Conservation (phyloP, 306 rosid species). For the Carpinus fangiana region DNA sequence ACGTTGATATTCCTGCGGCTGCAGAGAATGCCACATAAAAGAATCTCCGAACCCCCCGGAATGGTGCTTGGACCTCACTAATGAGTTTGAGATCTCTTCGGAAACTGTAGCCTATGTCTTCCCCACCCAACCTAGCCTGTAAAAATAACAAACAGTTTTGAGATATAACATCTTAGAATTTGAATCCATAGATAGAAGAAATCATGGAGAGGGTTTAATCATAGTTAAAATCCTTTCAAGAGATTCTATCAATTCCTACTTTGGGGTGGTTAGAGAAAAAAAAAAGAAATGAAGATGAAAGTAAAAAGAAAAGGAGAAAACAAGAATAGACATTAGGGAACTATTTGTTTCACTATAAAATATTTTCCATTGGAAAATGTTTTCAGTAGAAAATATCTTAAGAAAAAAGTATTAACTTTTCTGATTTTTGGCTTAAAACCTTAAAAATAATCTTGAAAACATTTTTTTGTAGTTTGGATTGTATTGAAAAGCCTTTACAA, state of each 20-base stretch:
- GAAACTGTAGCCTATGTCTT: constrained; percentile 88
- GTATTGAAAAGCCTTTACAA: no score
- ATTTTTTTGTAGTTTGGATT: no score
- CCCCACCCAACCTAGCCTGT: constrained; percentile 96
- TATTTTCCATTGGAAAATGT: no score
- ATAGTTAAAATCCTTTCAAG: constrained; percentile 6
- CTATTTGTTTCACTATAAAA: no score
- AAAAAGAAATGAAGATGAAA: not conserved
- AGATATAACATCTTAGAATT: not conserved
- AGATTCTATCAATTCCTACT: constrained; percentile 10
- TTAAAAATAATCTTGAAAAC: no score
- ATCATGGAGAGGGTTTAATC: constrained; percentile 2
- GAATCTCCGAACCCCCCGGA: constrained; percentile 91
- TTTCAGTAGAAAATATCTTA: no score
- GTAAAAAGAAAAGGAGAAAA: no score
- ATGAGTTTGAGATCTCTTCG: constrained; percentile 98
- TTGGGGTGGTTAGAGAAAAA: not conserved
- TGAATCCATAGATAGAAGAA: constrained; percentile 18
- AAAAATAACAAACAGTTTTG: constrained; percentile 18
- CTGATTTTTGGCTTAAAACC: no score
- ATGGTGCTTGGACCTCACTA: constrained; percentile 99
- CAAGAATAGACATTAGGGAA: no score
- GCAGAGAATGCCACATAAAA: constrained; percentile 79
- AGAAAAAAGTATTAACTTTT: no score
- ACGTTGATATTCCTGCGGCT: constrained; percentile 85